Percentiles rank a stretch among this genome's conserved stretches.
phyloP scores from a whole-genome alignment of 2,329 filamentous ascomycete species.

The Pseudogymnoascus sp. region DNA sequence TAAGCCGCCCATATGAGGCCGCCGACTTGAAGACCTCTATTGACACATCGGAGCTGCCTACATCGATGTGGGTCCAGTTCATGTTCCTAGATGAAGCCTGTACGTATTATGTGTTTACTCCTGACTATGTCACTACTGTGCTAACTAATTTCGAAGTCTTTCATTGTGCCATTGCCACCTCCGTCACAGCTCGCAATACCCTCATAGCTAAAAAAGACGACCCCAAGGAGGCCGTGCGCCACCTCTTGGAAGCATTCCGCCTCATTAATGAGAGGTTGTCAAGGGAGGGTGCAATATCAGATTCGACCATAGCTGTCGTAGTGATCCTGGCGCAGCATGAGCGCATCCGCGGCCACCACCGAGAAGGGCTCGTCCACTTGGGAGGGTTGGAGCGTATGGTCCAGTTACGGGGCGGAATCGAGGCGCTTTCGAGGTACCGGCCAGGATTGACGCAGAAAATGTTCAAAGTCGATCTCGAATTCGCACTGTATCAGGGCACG shows the following conservation, averaged over 20 bases:
- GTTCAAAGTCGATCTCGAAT: conserved; percentile 22
- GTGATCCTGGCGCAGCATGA: conserved; percentile 24
- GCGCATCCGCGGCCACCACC: conserved; percentile 19
- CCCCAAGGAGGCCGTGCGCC: conserved; percentile 18
- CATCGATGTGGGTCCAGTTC: conserved; percentile 22
- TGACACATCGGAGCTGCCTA: neutral
- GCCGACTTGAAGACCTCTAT: conserved; percentile 11
- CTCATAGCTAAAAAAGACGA: conserved; percentile 10
- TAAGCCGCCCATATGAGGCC: conserved; percentile 11
- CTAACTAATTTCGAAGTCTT: conserved; percentile 20
- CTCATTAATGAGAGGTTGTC: conserved; percentile 27
- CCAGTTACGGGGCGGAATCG: conserved; percentile 27
- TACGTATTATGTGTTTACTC: conserved; percentile 14
- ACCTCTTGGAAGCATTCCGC: conserved; percentile 23
- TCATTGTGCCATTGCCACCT: conserved; percentile 25
- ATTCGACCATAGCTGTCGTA: conserved; percentile 26
- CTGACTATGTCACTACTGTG: neutral
- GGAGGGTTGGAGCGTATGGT: conserved; percentile 26
- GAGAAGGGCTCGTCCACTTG: conserved; percentile 25
- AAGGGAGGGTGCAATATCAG: conserved; percentile 19
- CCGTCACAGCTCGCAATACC: conserved; percentile 15
- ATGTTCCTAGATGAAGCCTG: conserved; percentile 28
- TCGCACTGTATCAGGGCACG: conserved; percentile 21
- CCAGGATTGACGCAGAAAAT: conserved; percentile 22
- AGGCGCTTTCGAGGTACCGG: conserved; percentile 13